These are phyloP conservation scores for Boletus fagicola DNA, from an alignment of 768 basidiomycete genomes.

Conservation along the genomic window DNA sequence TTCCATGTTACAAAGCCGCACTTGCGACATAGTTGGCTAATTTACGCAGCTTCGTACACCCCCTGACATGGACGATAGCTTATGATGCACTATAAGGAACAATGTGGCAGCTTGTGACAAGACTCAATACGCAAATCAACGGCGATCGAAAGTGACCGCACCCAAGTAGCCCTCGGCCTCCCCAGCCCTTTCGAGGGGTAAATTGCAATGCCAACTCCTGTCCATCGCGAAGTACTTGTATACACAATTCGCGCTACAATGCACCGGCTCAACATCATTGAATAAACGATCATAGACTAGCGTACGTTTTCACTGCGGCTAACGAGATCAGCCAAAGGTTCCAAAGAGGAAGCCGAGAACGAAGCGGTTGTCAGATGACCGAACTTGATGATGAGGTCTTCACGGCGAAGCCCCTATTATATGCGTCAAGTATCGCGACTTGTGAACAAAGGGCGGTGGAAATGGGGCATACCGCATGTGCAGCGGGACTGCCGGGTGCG, in stretches of 20 bases:
- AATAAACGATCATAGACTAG: not conserved
- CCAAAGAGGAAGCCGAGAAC: constrained; percentile 55
- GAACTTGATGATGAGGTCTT: constrained; percentile 75
- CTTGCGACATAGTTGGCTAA: not conserved
- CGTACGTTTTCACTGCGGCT: constrained; percentile 75
- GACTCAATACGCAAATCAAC: constrained; percentile 3
- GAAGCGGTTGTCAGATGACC: constrained; percentile 56
- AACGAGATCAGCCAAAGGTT: constrained; percentile 73
- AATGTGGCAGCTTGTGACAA: constrained; percentile 53
- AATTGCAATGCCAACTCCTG: constrained; percentile 51
- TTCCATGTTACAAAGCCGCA: not conserved
- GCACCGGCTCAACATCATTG: not conserved
- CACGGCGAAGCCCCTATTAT: constrained; percentile 60
- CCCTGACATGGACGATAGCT: not conserved
- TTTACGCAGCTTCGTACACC: not conserved
- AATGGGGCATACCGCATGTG: constrained; percentile 61
- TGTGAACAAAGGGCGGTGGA: not conserved
- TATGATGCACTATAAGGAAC: constrained; percentile 43
- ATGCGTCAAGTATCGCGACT: not conserved
- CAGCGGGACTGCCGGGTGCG: constrained; percentile 78
- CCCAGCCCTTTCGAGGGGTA: constrained; percentile 76
- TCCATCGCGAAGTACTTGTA: constrained; percentile 56
- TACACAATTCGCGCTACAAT: constrained; percentile 52
- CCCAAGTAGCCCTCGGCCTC: constrained; percentile 84
- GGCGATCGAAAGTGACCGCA: constrained; percentile 33